Base-by-base conservation (phyloP, 768 basidiomycete genomes). In the Daedaleopsis nitida region DNA sequence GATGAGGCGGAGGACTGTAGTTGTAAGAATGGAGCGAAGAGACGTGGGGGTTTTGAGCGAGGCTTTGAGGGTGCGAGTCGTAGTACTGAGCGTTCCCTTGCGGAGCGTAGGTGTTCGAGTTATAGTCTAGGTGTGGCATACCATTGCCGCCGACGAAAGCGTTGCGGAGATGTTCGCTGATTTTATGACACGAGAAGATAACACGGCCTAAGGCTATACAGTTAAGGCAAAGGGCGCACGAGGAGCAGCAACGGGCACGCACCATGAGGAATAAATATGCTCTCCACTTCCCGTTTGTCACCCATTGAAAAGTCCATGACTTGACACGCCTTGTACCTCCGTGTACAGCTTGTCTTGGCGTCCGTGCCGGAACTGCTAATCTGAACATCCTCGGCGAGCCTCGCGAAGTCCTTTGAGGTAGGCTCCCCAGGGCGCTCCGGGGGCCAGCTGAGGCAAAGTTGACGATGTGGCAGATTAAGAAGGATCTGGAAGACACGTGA, bases 211-310 rank as follows among this genome's bases (percentile, higher is more conserved):
- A 35, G 60, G 54, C 63, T 57, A 38, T 56, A 50, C 45, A 37
- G 32, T 49, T 58, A 32, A 66, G 59, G 55, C 44, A 51, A 45
- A 42, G 42, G 52, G 37, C 16, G 50, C 49, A 54, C 34, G 56
- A 60, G 64, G 57, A 59, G 72, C 62, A 52, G 68, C 57, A 51
- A 60, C 55, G 54, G 45, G 62, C 56, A 63, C 55, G 68, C 72
- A 89, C 92, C 92, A 84, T 94, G 91, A 72, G 92, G 92, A 74
- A 93, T 92, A 75, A 91, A 94, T 64, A 94, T 88, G 75, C 90
- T 92, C 72, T 93, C 91, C 32, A 93, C 89, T 74, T 87, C 84
- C 60, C 81, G 82, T 52, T 78, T 79, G 59, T 82, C 80, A 39
- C 82, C 81, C 69, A 81, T 78, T 11, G 68, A 67, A 37, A 65